Evolutionary conservation across 1,139 yeast genomes (phyloP).

Genomic region (Kodamaea sp.): DNA sequence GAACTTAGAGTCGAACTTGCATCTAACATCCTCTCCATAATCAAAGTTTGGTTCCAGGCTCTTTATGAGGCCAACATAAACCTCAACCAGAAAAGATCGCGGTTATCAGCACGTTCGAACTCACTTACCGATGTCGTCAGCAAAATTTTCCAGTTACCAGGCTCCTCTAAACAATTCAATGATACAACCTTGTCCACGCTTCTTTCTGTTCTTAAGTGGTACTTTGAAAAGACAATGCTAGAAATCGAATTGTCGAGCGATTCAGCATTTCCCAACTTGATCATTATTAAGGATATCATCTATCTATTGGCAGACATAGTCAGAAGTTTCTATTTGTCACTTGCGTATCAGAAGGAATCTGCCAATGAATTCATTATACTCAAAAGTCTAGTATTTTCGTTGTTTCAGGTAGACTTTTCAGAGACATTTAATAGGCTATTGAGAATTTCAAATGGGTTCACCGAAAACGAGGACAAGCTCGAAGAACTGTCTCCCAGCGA

Average conservation of each 20-base stretch:
- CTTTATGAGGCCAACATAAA: constrained; percentile 17
- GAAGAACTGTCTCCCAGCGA: constrained; percentile 1
- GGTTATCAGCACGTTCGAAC: neutral
- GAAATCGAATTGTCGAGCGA: constrained; percentile 17
- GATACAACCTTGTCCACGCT: constrained; percentile 19
- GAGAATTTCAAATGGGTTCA: constrained; percentile 23
- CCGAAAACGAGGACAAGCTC: neutral
- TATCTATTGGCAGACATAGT: constrained; percentile 29
- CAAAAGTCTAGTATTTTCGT: constrained; percentile 23
- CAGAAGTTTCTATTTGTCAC: constrained; percentile 19
- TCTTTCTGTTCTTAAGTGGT: constrained; percentile 21
- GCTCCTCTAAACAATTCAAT: constrained; percentile 14
- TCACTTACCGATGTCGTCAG: constrained; percentile 13
- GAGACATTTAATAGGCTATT: constrained; percentile 24
- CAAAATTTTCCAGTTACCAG: constrained; percentile 20
- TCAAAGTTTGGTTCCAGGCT: constrained; percentile 26
- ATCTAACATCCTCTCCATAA: constrained; percentile 26
- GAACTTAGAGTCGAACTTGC: constrained; percentile 28
- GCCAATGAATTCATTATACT: constrained; percentile 19
- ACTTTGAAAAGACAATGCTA: constrained; percentile 19
- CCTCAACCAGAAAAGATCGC: constrained; percentile 4
- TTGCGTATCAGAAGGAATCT: constrained; percentile 14
- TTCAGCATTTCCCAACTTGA: constrained; percentile 20
- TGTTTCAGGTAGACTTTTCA: constrained; percentile 27
- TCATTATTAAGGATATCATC: constrained; percentile 30